Evolutionary conservation across 495 filamentous ascomycete species (phyloP).

Genomic region (Xylaria bambusicola): DNA sequence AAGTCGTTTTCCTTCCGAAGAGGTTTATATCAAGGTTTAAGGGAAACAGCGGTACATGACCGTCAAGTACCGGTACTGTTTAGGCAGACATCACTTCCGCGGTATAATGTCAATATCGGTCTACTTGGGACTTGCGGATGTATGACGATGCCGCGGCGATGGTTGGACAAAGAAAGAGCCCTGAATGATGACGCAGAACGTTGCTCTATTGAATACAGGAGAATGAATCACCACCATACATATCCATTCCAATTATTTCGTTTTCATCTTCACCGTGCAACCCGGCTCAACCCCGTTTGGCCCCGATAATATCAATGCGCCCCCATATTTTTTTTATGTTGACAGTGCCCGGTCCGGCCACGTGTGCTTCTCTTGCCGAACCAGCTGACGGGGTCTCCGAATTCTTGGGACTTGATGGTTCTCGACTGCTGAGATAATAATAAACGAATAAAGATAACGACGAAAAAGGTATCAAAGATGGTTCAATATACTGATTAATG

Average conservation of each 20-base stretch:
- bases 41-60: too few relatives aligned
- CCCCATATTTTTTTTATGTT: background rate
- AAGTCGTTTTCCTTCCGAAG: too few relatives aligned
- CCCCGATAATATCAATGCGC: slow-evolving; percentile 5
- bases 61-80: too few relatives aligned
- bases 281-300: slow-evolving; percentile 2
- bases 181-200: slow-evolving; percentile 21
- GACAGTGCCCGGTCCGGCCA: background rate
- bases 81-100: too few relatives aligned
- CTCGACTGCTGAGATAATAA: background rate
- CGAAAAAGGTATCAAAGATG: slow-evolving; percentile 18
- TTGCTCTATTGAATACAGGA: slow-evolving; percentile 35
- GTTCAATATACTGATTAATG: slow-evolving; percentile 21
- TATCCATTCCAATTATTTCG: slow-evolving; percentile 15
- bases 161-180: background rate
- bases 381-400: background rate
- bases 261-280: slow-evolving; percentile 13
- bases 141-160: too few relatives aligned
- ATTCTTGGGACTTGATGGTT: background rate
- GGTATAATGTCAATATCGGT: too few relatives aligned
- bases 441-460: slow-evolving; percentile 13
- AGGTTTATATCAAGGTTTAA: too few relatives aligned
- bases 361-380: slow-evolving; percentile 10
- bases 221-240: slow-evolving; percentile 24
- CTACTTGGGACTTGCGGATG: too few relatives aligned